A percentile compares a stretch with the other conserved stretches of the same genome.
Evolutionary conservation across 225 moss, liverwort and hornwort species (phyloP).

Genomic region (Polytrichum commune): DNA sequence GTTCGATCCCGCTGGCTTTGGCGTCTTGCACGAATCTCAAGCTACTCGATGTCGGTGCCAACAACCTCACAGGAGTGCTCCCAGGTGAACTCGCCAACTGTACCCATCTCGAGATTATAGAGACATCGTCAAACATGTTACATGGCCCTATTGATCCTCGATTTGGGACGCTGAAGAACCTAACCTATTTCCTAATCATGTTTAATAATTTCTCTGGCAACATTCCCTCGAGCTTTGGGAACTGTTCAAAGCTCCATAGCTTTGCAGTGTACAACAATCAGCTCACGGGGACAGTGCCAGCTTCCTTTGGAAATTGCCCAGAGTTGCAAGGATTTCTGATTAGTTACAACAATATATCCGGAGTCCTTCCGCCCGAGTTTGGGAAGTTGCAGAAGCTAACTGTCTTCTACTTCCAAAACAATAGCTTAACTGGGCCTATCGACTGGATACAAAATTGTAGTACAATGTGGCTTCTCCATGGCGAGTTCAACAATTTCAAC

Average conservation of each 20-base stretch:
- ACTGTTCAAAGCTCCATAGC: slow-evolving; percentile 32
- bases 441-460: slow-evolving; percentile 36
- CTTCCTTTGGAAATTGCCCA: slow-evolving; percentile 19
- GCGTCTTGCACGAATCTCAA: slow-evolving; percentile 22
- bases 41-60: slow-evolving; percentile 30
- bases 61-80: slow-evolving; percentile 35
- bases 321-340: slow-evolving; percentile 36
- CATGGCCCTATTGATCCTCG: slow-evolving; percentile 19
- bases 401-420: slow-evolving; percentile 36
- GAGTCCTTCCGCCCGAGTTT: slow-evolving; percentile 27
- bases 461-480: slow-evolving; percentile 32
- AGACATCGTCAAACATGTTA: slow-evolving; percentile 25
- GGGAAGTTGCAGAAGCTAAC: slow-evolving; percentile 37
- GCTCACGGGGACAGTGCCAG: slow-evolving; percentile 33
- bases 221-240: slow-evolving; percentile 35
- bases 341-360: slow-evolving; percentile 32
- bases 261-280: slow-evolving; percentile 33
- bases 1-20: slow-evolving; percentile 22
- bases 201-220: slow-evolving; percentile 29
- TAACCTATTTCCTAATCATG: slow-evolving; percentile 25
- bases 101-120: slow-evolving; percentile 20
- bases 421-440: slow-evolving; percentile 25
- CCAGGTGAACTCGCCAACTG: slow-evolving; percentile 20
- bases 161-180: slow-evolving; percentile 27
- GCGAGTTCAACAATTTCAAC: slow-evolving; percentile 24